phyloP scores from a whole-genome alignment of 2,329 filamentous ascomycete genomes.

The Coleophoma eucalyptorum region DNA sequence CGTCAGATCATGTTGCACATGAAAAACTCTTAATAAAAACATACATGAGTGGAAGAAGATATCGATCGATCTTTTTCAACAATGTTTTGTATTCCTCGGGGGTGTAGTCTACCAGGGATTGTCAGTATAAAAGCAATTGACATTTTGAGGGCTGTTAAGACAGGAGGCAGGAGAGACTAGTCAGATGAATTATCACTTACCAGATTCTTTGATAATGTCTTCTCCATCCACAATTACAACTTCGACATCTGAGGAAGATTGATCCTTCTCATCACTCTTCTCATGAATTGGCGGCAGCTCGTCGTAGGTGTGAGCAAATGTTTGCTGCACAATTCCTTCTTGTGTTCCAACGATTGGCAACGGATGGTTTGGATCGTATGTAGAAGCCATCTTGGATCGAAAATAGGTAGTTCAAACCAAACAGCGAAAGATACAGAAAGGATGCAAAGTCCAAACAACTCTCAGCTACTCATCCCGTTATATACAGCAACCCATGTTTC shows the following conservation, averaged over 20 bases:
- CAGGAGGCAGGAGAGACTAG: background rate
- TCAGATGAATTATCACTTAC: conserved; percentile 1
- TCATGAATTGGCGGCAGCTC: background rate
- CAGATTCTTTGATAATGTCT: conserved; percentile 9
- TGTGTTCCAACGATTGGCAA: background rate
- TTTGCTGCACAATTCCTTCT: conserved; percentile 3
- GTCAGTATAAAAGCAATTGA: background rate
- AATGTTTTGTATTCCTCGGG: conserved; percentile 34
- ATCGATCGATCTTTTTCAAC: conserved; percentile 39
- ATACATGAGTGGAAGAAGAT: conserved; percentile 43
- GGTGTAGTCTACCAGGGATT: conserved; percentile 22
- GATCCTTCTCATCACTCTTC: conserved; percentile 5
- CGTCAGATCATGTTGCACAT: no score
- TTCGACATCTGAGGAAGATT: conserved; percentile 5
- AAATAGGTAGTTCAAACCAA: no score
- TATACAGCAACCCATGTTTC: no score
- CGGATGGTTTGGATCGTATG: no score
- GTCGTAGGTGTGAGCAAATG: conserved; percentile 1
- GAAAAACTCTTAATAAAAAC: conserved; percentile 7
- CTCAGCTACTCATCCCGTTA: no score
- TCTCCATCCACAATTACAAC: conserved; percentile 5
- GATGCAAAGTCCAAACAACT: no score
- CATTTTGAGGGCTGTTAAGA: background rate
- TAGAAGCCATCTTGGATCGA: no score
- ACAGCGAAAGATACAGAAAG: no score